Evolutionary conservation across 148 eudicot species (phyloP).

Genomic region (Selenicereus undatus): DNA sequence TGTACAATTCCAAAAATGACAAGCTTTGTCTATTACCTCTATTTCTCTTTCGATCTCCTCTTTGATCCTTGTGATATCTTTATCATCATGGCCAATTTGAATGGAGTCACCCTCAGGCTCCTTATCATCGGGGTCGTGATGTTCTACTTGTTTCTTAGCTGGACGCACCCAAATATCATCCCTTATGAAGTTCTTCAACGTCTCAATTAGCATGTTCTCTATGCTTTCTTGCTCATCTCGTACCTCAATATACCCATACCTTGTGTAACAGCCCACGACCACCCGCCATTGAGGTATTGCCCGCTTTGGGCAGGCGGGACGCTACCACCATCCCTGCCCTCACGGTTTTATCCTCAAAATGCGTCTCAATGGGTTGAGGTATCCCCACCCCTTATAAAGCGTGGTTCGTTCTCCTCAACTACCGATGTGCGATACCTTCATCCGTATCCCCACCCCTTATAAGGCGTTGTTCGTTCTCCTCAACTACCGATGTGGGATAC

Average conservation of each 20-base stretch:
- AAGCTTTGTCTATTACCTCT: constrained; percentile 39
- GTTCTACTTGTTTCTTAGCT: not conserved
- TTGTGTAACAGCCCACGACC: no score
- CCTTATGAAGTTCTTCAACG: constrained; percentile 42
- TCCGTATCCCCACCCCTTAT: no score
- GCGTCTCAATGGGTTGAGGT: no score
- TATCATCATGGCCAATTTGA: constrained; percentile 2
- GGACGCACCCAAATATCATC: constrained; percentile 32
- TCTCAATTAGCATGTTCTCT: constrained; percentile 39
- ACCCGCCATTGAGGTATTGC: no score
- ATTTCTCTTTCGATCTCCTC: constrained; percentile 30
- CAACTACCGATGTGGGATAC: no score
- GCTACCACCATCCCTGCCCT: no score
- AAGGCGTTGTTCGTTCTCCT: no score
- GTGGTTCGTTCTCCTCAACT: no score
- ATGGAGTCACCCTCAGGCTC: constrained; percentile 1
- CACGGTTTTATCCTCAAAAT: no score
- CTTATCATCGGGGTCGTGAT: not conserved
- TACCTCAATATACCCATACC: constrained; percentile 61
- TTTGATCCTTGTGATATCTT: not conserved
- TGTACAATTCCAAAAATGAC: constrained; percentile 45
- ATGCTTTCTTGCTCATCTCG: constrained; percentile 46
- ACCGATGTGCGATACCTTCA: no score
- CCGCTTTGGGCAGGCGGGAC: no score
- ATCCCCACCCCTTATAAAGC: no score